Conservation (phyloP, 768 basidiomycete species). For the Dendrothele bispora region DNA sequence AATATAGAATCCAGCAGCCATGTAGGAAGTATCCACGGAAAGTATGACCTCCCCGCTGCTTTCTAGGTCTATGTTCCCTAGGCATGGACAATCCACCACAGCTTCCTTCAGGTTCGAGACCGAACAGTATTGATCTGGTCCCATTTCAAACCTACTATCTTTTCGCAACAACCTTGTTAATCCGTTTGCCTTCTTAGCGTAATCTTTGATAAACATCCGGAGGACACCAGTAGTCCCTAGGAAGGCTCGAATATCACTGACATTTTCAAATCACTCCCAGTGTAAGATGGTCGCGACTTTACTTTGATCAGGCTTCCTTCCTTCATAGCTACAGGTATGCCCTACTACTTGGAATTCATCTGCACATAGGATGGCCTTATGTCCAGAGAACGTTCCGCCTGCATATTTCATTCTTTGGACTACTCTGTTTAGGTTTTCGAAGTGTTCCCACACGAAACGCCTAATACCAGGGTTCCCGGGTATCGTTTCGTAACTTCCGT, state of each 20-base stretch:
- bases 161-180: constrained; percentile 13
- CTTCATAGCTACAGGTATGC: constrained; percentile 33
- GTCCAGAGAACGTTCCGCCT: constrained; percentile 27
- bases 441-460: constrained; percentile 37
- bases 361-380: constrained; percentile 18
- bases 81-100: too few relatives aligned
- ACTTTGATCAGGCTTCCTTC: constrained; percentile 21
- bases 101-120: too few relatives aligned
- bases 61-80: too few relatives aligned
- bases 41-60: too few relatives aligned
- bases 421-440: constrained; percentile 31
- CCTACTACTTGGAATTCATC: constrained; percentile 27
- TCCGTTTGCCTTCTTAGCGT: constrained; percentile 1
- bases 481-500: constrained; percentile 13
- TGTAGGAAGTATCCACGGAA: too few relatives aligned
- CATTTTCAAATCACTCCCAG: too few relatives aligned
- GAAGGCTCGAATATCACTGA: constrained; percentile 18
- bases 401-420: constrained; percentile 27
- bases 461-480: constrained; percentile 12
- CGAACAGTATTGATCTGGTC: too few relatives aligned
- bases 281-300: too few relatives aligned
- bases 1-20: too few relatives aligned
- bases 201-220: constrained; percentile 22
- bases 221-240: constrained; percentile 12
- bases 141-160: constrained; percentile 20